phyloP scores from a whole-genome alignment of 1,284 basidiomycete genomes.

The Leccinum pachyderme region DNA sequence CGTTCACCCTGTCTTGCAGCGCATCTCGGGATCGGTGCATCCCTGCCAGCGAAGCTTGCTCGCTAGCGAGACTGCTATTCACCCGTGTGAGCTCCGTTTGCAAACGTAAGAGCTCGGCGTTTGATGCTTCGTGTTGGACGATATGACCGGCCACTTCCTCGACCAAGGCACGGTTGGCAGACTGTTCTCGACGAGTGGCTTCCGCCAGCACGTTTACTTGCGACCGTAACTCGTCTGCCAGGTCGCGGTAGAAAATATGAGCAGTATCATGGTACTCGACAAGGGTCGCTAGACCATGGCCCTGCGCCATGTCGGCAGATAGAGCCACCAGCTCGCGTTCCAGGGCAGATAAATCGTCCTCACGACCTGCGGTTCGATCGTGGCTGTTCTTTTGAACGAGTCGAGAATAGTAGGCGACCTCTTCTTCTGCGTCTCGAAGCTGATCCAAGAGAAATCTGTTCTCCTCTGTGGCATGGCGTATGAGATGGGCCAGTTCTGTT shows the following conservation, averaged over 20 bases:
- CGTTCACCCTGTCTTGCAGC: constrained; percentile 29
- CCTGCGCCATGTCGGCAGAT: constrained; percentile 15
- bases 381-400: constrained; percentile 18
- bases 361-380: neutral
- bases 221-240: constrained; percentile 34
- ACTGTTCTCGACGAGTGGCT: constrained; percentile 31
- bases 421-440: constrained; percentile 43
- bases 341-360: constrained; percentile 5
- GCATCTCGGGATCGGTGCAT: constrained; percentile 27
- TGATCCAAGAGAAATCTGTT: constrained; percentile 44
- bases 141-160: constrained; percentile 40
- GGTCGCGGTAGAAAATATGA: constrained; percentile 36
- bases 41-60: constrained; percentile 19
- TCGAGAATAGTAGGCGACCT: constrained; percentile 36
- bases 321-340: constrained; percentile 21
- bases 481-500: constrained; percentile 57
- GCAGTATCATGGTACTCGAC: constrained; percentile 20
- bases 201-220: constrained; percentile 31
- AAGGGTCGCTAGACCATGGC: constrained; percentile 14
- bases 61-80: constrained; percentile 26
- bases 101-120: constrained; percentile 37
- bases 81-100: constrained; percentile 37
- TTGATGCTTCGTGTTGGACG: constrained; percentile 40
- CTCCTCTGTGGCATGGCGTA: constrained; percentile 56
- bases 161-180: constrained; percentile 36